Evolutionary conservation across 805 yeast genomes (phyloP).

Genomic region (Yueomyces sinensis): DNA sequence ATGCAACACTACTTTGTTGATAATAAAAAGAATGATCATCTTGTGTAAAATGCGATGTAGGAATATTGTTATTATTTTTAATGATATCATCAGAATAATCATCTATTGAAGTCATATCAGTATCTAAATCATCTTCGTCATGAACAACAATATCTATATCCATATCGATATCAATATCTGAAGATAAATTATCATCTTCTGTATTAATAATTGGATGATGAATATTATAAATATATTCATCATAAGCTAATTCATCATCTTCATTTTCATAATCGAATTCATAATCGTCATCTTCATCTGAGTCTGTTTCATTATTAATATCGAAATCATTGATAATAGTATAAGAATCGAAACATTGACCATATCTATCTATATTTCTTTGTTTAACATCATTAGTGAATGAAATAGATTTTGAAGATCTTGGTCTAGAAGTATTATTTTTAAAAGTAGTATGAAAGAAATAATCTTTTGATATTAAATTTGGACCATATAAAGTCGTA

Average conservation of each 20-base stretch:
- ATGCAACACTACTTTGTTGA: too few relatives aligned
- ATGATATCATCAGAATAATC: background rate
- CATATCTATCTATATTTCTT: constrained; percentile 15
- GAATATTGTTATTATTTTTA: background rate
- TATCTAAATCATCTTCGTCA: too few relatives aligned
- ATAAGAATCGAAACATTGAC: constrained; percentile 10
- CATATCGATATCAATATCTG: too few relatives aligned
- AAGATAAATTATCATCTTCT: too few relatives aligned
- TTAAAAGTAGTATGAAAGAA: constrained; percentile 10
- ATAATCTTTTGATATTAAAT: constrained; percentile 4
- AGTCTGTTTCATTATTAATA: constrained; percentile 1
- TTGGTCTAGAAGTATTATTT: constrained; percentile 1
- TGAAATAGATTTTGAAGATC: constrained; percentile 6
- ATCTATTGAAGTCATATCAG: background rate
- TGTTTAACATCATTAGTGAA: constrained; percentile 15
- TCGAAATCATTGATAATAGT: constrained; percentile 13
- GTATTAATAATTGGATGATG: too few relatives aligned
- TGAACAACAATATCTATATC: too few relatives aligned
- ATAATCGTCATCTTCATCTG: background rate
- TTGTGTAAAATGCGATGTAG: background rate
- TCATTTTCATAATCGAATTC: background rate
- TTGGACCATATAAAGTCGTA: constrained; percentile 92
- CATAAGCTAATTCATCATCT: background rate
- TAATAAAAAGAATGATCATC: too few relatives aligned
- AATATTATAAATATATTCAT: too few relatives aligned